These are phyloP conservation scores for Lepidium aucheri DNA, from an alignment of 345 rosid genomes.

Conservation along the genomic window DNA sequence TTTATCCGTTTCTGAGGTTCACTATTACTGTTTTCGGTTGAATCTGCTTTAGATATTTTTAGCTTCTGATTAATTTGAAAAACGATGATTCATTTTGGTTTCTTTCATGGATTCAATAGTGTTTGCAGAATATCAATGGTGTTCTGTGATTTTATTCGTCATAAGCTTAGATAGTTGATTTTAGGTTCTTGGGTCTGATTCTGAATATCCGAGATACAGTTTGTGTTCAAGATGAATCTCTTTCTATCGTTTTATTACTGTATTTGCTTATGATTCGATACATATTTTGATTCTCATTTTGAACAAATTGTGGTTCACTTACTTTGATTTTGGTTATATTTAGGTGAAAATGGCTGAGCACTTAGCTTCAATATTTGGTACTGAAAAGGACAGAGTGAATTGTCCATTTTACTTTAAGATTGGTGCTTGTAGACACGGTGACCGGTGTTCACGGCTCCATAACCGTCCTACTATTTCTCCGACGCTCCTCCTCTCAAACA, in stretches of 20 bases:
- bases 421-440: constrained; percentile 83
- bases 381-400: constrained; percentile 74
- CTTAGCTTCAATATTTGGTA: constrained; percentile 76
- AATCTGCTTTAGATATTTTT: background rate
- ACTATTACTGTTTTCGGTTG: background rate
- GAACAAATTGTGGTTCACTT: no score
- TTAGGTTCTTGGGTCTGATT: background rate
- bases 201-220: background rate
- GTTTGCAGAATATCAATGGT: background rate
- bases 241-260: background rate
- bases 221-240: background rate
- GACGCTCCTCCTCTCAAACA: constrained; percentile 66
- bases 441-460: constrained; percentile 77
- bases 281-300: background rate
- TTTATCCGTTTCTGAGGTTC: background rate
- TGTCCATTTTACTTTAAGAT: constrained; percentile 87
- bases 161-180: background rate
- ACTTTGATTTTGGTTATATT: background rate
- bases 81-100: background rate
- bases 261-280: background rate
- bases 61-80: background rate
- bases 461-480: constrained; percentile 69
- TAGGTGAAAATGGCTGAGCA: constrained; percentile 70
- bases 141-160: background rate
- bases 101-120: background rate